Percentiles rank a stretch among this genome's conserved stretches.
Evolutionary conservation across 495 filamentous ascomycete species (phyloP).

Genomic region (Talaromyces trachyspermus): DNA sequence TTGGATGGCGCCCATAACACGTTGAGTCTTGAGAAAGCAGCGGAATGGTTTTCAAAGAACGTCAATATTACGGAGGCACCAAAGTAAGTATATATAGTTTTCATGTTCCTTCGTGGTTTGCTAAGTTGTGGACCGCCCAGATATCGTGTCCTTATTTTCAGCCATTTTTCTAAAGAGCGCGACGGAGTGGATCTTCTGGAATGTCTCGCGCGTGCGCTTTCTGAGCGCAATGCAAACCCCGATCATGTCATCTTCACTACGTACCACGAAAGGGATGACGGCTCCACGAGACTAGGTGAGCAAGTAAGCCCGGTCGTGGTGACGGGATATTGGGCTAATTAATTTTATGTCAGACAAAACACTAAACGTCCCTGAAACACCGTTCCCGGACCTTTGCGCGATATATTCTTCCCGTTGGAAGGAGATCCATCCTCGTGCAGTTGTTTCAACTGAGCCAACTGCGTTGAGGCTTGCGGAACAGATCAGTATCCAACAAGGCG

Average conservation of each 20-base stretch:
- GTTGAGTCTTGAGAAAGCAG: constrained; percentile 31
- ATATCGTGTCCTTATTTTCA: constrained; percentile 29
- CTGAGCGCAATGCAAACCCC: constrained; percentile 14
- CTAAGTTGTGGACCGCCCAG: neutral
- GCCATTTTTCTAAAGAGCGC: constrained; percentile 32
- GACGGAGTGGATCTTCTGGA: constrained; percentile 27
- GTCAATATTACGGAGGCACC: constrained; percentile 2
- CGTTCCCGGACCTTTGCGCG: constrained; percentile 19
- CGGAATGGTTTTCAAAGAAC: constrained; percentile 34
- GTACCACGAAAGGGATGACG: constrained; percentile 23
- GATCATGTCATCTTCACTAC: constrained; percentile 28
- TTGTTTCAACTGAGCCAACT: constrained; percentile 16
- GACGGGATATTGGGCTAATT: neutral
- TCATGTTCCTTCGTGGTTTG: constrained; percentile 4
- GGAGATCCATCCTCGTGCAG: constrained; percentile 16
- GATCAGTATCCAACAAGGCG: constrained; percentile 15
- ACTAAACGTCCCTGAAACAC: constrained; percentile 13
- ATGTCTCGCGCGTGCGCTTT: constrained; percentile 21
- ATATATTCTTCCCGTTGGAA: constrained; percentile 21
- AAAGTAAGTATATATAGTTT: constrained; percentile 13
- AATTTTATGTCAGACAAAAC: constrained; percentile 19
- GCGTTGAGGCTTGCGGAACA: constrained; percentile 23
- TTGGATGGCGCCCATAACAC: constrained; percentile 45
- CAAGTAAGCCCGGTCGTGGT: neutral
- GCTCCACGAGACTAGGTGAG: constrained; percentile 17